Percentiles rank a stretch among this genome's conserved stretches.
Conservation (phyloP, 306 rosid genomes). For the Malus asiatica region DNA sequence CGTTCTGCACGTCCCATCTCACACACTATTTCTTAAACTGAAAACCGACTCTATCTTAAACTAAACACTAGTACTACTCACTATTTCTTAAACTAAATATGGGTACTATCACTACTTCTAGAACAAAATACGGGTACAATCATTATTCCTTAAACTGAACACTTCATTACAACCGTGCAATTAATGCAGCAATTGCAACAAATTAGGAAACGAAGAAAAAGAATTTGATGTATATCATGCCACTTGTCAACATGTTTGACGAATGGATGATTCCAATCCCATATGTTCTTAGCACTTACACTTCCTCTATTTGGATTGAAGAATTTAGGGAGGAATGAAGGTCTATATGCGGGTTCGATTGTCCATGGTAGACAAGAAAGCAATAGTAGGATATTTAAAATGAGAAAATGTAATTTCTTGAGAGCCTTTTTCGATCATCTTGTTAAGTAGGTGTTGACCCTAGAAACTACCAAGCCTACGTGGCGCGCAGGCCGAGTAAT, state of each 20-base stretch:
- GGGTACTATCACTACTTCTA: no score
- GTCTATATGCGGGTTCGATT: background rate
- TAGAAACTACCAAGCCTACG: no score
- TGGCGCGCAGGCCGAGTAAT: no score
- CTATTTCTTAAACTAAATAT: no score
- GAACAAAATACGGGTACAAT: no score
- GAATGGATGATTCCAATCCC: background rate
- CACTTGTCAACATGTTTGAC: background rate
- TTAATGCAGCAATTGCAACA: slow-evolving; percentile 35
- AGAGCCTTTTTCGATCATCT: background rate
- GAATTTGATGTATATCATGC: background rate
- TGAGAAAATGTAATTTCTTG: background rate
- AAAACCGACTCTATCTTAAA: no score
- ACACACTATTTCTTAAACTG: no score
- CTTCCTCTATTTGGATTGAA: background rate
- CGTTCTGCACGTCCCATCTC: no score
- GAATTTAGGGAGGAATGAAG: background rate
- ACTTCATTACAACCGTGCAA: slow-evolving; percentile 52
- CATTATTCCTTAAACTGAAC: no score
- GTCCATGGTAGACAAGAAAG: background rate
- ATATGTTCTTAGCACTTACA: background rate
- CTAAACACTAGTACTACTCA: no score
- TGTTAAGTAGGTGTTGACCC: no score
- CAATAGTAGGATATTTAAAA: background rate
- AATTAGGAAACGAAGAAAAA: slow-evolving; percentile 25